Evolutionary conservation across 768 basidiomycete species (phyloP).

Genomic region (Lentinula boryana): DNA sequence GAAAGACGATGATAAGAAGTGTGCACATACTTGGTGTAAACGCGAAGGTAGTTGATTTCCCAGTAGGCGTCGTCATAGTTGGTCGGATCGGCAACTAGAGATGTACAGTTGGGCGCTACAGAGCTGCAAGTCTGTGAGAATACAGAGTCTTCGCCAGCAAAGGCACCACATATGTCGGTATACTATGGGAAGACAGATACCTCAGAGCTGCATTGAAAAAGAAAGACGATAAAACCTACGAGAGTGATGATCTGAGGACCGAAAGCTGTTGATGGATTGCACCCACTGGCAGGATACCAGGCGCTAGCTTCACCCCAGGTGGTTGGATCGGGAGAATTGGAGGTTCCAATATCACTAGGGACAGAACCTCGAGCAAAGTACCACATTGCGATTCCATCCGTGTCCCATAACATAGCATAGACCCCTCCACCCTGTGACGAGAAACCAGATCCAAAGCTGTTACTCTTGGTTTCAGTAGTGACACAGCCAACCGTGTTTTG

Average conservation of each 20-base stretch:
- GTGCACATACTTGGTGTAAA: conserved; percentile 14
- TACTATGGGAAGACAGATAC: conserved; percentile 3
- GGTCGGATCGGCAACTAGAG: conserved; percentile 20
- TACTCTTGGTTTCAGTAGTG: conserved; percentile 32
- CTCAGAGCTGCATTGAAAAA: background rate
- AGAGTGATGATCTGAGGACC: conserved; percentile 51
- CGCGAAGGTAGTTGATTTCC: conserved; percentile 34
- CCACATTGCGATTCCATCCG: conserved; percentile 48
- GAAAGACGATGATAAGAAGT: background rate
- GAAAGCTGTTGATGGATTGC: conserved; percentile 54
- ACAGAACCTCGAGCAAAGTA: conserved; percentile 51
- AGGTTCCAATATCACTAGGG: conserved; percentile 50
- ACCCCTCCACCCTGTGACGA: conserved; percentile 58
- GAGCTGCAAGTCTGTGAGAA: conserved; percentile 15
- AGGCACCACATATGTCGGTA: conserved; percentile 19
- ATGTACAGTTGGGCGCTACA: conserved; percentile 24
- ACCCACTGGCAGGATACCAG: conserved; percentile 50
- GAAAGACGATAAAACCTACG: conserved; percentile 16
- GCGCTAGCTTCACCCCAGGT: conserved; percentile 56
- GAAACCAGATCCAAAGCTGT: conserved; percentile 54
- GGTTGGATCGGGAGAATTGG: conserved; percentile 42
- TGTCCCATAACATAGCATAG: conserved; percentile 55
- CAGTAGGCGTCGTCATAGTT: conserved; percentile 33
- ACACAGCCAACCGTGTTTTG: conserved; percentile 49
- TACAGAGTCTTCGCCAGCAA: conserved; percentile 4